Evolutionary conservation across 1,284 basidiomycete genomes (phyloP), one percentile per base, ranked within the genome.

Genomic region (Naganishia sp.): DNA sequence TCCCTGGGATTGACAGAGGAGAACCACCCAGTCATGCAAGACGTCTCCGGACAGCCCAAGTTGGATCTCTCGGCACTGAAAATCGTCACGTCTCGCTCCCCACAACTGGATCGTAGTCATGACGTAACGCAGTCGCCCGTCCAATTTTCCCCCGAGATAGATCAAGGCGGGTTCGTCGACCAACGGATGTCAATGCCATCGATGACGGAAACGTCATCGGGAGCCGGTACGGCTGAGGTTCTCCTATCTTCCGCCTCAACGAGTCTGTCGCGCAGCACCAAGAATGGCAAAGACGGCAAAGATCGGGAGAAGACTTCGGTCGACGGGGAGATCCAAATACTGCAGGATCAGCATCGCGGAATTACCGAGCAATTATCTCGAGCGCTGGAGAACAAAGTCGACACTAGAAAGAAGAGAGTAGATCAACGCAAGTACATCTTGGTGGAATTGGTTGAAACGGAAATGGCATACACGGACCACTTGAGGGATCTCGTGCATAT

Each of bases 361-460:
- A 75, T 31, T 72, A 74, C 56, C 57, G 72, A 44, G 71, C 66
- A 75, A 10, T 70, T 75, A 56, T 73, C 75, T 70, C 73, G 75
- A 60, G 72, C 72, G 4, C 70, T 69, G 46, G 73, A 75, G 55
- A 70, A 63, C 16, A 54, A 59, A 46, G 68, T 64, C 21, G 45
- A 53, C 13, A 55, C 54, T 13, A 57, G 39, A 39, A 44, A 49
- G 28, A 60, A 25, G 21, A 59, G 64, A 16, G 49, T 65, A 23
- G 75, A 76, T 56, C 74, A 74, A 60, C 70, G 76, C 3, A 73
- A 72, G 44, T 77, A 78, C 73, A 73, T 78, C 49, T 61, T 80
- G 0, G 70, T 79, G n/a, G 93, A 96, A 79, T 82, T 96, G 42
- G 83, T 94, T 42, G 84, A 86, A 68, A 94, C 92, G 0, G 93